These are phyloP conservation scores for Camellia lanceoleosa DNA, from an alignment of 148 eudicot genomes.

Conservation along the genomic window DNA sequence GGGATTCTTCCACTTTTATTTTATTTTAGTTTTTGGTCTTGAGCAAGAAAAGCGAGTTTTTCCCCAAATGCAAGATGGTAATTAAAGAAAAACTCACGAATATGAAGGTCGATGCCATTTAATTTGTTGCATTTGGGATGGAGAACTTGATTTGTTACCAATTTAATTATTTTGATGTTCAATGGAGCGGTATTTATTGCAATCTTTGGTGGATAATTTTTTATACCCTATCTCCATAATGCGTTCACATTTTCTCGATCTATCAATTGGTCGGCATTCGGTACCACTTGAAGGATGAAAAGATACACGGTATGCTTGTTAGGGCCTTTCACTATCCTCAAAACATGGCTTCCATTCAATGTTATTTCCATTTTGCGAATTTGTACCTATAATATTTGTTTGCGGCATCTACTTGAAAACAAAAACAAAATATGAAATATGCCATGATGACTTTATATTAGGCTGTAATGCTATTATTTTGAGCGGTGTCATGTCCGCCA, in stretches of 20 bases:
- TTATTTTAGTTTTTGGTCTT: not conserved
- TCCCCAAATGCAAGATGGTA: not conserved
- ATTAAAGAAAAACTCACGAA: not conserved
- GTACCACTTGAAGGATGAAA: slow-evolving; percentile 85
- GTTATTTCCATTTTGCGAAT: not conserved
- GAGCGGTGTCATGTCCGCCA: not conserved
- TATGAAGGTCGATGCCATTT: not conserved
- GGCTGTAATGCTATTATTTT: not conserved
- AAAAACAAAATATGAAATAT: not conserved
- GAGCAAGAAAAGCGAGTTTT: not conserved
- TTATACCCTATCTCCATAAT: slow-evolving; percentile 77
- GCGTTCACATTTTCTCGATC: slow-evolving; percentile 82
- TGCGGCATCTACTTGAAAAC: not conserved
- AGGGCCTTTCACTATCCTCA: not conserved
- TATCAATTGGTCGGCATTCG: slow-evolving; percentile 91
- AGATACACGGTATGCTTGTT: slow-evolving; percentile 57
- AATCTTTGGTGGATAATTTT: slow-evolving; percentile 88
- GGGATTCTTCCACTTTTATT: too few species aligned
- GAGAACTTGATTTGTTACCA: not conserved
- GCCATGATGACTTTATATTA: not conserved
- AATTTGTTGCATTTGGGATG: slow-evolving; percentile 8
- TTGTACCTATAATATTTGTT: not conserved
- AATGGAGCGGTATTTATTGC: slow-evolving; percentile 75
- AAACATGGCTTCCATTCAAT: not conserved
- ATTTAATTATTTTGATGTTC: slow-evolving; percentile 5